A percentile compares a stretch with the other conserved stretches of the same genome.
These are phyloP conservation scores for Colletotrichum musae DNA, from an alignment of 2,329 filamentous ascomycete species.

Conservation along the genomic window DNA sequence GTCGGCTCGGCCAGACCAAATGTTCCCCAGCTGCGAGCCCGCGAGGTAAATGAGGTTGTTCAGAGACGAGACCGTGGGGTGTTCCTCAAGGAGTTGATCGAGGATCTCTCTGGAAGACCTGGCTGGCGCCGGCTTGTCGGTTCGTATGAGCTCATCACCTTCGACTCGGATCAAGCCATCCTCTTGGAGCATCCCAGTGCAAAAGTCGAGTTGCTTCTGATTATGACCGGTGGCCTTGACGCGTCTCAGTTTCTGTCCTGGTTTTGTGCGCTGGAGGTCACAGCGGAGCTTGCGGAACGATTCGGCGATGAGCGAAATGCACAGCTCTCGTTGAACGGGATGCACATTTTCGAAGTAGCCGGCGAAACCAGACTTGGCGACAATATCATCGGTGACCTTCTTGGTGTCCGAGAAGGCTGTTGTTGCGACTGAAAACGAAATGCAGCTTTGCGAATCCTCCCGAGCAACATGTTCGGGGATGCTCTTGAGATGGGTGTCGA, in stretches of 20 bases:
- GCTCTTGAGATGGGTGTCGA: not conserved
- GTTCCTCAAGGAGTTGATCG: conserved; percentile 9
- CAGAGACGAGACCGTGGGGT: conserved; percentile 8
- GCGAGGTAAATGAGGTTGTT: conserved; percentile 23
- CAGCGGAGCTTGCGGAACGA: conserved; percentile 29
- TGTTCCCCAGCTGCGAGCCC: conserved; percentile 17
- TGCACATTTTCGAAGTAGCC: conserved; percentile 27
- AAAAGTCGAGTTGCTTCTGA: conserved; percentile 30
- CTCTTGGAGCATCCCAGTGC: conserved; percentile 12
- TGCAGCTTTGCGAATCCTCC: not conserved
- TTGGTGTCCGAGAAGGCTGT: conserved; percentile 8
- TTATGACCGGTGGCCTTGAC: conserved; percentile 8
- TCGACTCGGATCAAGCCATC: conserved; percentile 15
- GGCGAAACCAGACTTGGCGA: conserved; percentile 18
- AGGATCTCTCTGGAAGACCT: conserved; percentile 7
- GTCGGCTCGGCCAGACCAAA: conserved; percentile 20
- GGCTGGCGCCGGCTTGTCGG: not conserved
- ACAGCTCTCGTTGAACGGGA: conserved; percentile 8
- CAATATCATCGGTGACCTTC: conserved; percentile 8
- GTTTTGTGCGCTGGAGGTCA: conserved; percentile 17
- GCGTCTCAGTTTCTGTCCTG: conserved; percentile 12
- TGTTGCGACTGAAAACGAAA: not conserved
- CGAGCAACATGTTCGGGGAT: no score
- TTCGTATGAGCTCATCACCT: conserved; percentile 2
- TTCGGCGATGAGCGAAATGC: conserved; percentile 6